Evolutionary conservation across 1,284 basidiomycete species (phyloP).

Genomic region (Sporisorium iseilematis-ciliati): DNA sequence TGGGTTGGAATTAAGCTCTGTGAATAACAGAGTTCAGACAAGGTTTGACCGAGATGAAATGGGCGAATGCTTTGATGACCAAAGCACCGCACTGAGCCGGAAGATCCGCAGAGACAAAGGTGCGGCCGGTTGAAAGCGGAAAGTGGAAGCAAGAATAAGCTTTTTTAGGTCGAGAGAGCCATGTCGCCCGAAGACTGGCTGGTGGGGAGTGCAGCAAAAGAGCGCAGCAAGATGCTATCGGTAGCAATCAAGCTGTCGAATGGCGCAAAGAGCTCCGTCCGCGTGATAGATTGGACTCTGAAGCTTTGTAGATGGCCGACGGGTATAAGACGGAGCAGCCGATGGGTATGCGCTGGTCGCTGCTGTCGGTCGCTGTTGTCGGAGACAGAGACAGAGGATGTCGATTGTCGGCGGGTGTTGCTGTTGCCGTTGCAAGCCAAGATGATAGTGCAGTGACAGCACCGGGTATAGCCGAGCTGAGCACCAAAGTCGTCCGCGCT

Average conservation of each 20-base stretch:
- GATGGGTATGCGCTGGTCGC: slow-evolving; percentile 12
- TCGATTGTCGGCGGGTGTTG: not conserved
- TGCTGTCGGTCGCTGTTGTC: slow-evolving; percentile 4
- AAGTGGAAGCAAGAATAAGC: slow-evolving; percentile 1
- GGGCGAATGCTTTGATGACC: slow-evolving; percentile 14
- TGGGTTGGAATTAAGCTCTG: slow-evolving; percentile 14
- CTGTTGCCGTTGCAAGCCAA: slow-evolving; percentile 3
- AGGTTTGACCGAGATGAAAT: slow-evolving; percentile 11
- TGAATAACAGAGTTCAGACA: slow-evolving; percentile 13
- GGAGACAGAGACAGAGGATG: not conserved
- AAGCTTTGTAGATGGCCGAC: no score
- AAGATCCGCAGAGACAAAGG: slow-evolving; percentile 15
- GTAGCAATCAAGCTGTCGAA: not conserved
- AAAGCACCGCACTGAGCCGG: slow-evolving; percentile 8
- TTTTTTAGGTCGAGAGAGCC: slow-evolving; percentile 23
- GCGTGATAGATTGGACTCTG: no score
- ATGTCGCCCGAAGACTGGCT: slow-evolving; percentile 15
- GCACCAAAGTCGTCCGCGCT: not conserved
- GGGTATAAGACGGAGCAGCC: slow-evolving; percentile 14
- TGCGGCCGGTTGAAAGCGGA: slow-evolving; percentile 14
- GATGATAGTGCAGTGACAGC: not conserved
- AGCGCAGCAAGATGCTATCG: not conserved
- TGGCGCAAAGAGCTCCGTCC: not conserved
- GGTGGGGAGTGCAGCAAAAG: not conserved
- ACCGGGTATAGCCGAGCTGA: not conserved